Evolutionary conservation across 768 basidiomycete species (phyloP).

Genomic region (Termitomyces sp.): DNA sequence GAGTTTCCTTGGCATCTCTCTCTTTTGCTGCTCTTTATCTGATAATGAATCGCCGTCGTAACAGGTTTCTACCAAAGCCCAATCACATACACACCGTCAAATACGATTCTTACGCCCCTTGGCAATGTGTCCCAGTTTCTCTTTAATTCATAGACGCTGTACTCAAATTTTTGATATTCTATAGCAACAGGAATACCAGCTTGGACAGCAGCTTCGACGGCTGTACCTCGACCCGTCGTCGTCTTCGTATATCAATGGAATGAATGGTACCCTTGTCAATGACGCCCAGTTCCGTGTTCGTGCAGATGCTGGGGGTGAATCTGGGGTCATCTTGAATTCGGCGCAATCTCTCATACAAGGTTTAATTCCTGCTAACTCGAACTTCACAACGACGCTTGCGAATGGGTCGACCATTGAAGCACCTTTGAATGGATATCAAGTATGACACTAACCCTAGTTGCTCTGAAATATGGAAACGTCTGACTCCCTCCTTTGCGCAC

Average conservation of each 20-base stretch:
- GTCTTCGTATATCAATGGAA: slow-evolving; percentile 44
- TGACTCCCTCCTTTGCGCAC: background rate
- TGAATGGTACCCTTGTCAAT: slow-evolving; percentile 32
- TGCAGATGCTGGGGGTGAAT: slow-evolving; percentile 71
- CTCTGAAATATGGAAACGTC: background rate
- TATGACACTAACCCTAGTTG: slow-evolving; percentile 6
- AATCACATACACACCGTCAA: slow-evolving; percentile 49
- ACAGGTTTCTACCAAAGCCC: slow-evolving; percentile 65
- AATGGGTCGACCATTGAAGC: slow-evolving; percentile 57
- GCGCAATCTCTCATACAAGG: slow-evolving; percentile 69
- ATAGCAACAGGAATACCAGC: slow-evolving; percentile 54
- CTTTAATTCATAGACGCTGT: background rate
- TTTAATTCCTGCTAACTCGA: slow-evolving; percentile 48
- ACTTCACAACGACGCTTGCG: slow-evolving; percentile 53
- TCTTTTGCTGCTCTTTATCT: background rate
- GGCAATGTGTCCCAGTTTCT: slow-evolving; percentile 44
- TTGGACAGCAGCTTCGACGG: slow-evolving; percentile 49
- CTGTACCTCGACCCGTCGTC: slow-evolving; percentile 54
- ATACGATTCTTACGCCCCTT: slow-evolving; percentile 62
- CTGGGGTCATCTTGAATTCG: slow-evolving; percentile 61
- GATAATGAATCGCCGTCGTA: background rate
- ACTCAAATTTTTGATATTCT: background rate
- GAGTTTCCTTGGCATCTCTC: background rate
- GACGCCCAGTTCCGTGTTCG: slow-evolving; percentile 38
- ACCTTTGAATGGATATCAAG: slow-evolving; percentile 66